Base-by-base conservation (phyloP, 1,284 basidiomycete genomes). In the Tilletia indica region DNA sequence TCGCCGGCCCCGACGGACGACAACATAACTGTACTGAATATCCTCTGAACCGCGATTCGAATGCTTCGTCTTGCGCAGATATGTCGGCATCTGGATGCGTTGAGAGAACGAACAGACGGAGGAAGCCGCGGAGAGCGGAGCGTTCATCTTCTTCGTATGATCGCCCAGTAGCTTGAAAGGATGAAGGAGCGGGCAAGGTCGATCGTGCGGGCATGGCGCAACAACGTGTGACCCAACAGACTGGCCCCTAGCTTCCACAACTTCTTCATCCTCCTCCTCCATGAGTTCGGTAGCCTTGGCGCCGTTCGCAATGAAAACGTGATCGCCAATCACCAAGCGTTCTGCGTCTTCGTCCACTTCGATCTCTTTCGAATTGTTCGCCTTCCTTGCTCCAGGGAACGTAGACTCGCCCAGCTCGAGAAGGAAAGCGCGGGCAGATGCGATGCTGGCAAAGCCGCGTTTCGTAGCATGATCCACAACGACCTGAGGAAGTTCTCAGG, bases 11-110 rank as follows among this genome's bases (percentile, higher is more conserved):
- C 93, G 88, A 42, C 90, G 90, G 69, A 99, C 88, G 38, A 95
- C 91, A 51, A 98, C 90, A 83, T 99, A 99, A 21, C 93, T 93
- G 83, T 94, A 97, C 39, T 89, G 89, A 48, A 90, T 89, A 77
- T 94, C 91, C 85, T 96, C 93, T 78, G 96, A 92, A 2, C 92
- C 93, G 48, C 88, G 85, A 42, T 89, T 89, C 16, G 91, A 90
- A 83, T 95, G 93, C 83, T 96, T 96, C 5, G 94, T 97, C 76
- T 87, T 88, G 45, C 94, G 90, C 54, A 94, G 87, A 85, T 96
- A 97, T 9, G 87, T 85, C 6, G 96, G 95, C 16, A 93, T 88
- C 81, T 95, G 92, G 51, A 96, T 86, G 67, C 93, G 89, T 83
- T 98, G 95, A 4, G 89, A 89, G 85, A 97, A 97, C 11, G 90